Percentiles rank a stretch among this genome's conserved stretches.
phyloP scores from a whole-genome alignment of 1,139 yeast species.

The Candida sp. region DNA sequence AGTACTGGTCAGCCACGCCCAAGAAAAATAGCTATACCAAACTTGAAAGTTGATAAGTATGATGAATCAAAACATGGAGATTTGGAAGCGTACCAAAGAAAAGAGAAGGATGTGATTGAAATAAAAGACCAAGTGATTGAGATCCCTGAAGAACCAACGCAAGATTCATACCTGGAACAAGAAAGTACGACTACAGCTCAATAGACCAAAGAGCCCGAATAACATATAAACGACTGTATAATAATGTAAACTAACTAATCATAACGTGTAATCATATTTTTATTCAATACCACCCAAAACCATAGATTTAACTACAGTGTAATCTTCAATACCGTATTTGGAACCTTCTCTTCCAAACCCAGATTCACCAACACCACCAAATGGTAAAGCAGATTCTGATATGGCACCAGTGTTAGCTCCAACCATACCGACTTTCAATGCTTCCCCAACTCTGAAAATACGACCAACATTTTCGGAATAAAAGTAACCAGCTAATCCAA shows the following conservation, averaged over 20 bases:
- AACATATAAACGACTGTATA: not conserved
- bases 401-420: slow-evolving; percentile 44
- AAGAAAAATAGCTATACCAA: slow-evolving; percentile 4
- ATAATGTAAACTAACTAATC: not conserved
- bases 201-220: not conserved
- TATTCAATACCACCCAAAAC: slow-evolving; percentile 17
- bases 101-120: not conserved
- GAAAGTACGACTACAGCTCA: not conserved
- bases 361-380: slow-evolving; percentile 44
- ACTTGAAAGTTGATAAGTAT: slow-evolving; percentile 10
- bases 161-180: not conserved
- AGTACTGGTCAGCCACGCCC: not conserved
- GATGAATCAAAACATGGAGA: not conserved
- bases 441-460: slow-evolving; percentile 49
- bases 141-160: not conserved
- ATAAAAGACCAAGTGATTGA: not conserved
- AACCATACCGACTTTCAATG: slow-evolving; percentile 44
- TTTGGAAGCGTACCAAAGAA: not conserved
- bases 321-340: slow-evolving; percentile 40
- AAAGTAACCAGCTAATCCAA: slow-evolving; percentile 47
- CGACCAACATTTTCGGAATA: slow-evolving; percentile 45
- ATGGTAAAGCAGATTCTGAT: slow-evolving; percentile 45
- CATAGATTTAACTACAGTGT: slow-evolving; percentile 27
- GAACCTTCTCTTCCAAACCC: slow-evolving; percentile 52
- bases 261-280: not conserved